Conservation (phyloP, 495 filamentous ascomycete genomes). For the Hypoxylon crocopeplum region DNA sequence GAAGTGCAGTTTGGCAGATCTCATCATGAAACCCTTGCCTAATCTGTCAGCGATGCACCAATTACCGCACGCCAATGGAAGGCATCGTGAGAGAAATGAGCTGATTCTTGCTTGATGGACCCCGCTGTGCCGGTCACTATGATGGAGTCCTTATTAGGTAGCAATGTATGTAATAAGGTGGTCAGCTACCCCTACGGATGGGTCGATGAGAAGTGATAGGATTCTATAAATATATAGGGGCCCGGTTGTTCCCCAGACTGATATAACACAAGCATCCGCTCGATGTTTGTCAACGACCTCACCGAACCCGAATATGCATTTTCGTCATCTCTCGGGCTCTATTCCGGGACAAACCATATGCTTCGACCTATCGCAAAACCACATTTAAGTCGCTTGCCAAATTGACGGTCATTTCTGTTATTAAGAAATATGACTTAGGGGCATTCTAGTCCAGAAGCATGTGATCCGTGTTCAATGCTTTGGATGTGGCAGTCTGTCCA, state of each 20-base stretch:
- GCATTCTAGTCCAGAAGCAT: too few species aligned
- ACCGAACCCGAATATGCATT: neutral
- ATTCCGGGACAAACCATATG: too few species aligned
- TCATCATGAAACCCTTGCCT: slow-evolving; percentile 32
- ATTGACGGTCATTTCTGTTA: too few species aligned
- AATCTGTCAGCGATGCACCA: slow-evolving; percentile 29
- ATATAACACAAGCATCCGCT: neutral
- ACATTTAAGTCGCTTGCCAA: too few species aligned
- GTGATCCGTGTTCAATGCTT: too few species aligned
- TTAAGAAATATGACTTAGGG: too few species aligned
- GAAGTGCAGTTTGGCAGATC: slow-evolving; percentile 26
- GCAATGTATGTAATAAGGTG: slow-evolving; percentile 23
- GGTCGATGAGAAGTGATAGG: slow-evolving; percentile 27
- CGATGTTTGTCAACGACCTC: slow-evolving; percentile 1
- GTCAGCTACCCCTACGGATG: slow-evolving; percentile 25
- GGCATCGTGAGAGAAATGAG: slow-evolving; percentile 35
- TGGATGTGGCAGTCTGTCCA: too few species aligned
- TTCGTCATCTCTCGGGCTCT: too few species aligned
- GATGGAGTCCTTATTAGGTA: slow-evolving; percentile 33
- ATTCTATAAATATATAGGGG: slow-evolving; percentile 20
- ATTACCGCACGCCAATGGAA: slow-evolving; percentile 33
- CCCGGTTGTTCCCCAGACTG: neutral
- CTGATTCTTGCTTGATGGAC: slow-evolving; percentile 37
- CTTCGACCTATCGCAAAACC: too few species aligned
- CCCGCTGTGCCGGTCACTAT: slow-evolving; percentile 32